These are phyloP conservation scores for Penicillium freii DNA, from an alignment of 2,329 filamentous ascomycete genomes.

Conservation along the genomic window DNA sequence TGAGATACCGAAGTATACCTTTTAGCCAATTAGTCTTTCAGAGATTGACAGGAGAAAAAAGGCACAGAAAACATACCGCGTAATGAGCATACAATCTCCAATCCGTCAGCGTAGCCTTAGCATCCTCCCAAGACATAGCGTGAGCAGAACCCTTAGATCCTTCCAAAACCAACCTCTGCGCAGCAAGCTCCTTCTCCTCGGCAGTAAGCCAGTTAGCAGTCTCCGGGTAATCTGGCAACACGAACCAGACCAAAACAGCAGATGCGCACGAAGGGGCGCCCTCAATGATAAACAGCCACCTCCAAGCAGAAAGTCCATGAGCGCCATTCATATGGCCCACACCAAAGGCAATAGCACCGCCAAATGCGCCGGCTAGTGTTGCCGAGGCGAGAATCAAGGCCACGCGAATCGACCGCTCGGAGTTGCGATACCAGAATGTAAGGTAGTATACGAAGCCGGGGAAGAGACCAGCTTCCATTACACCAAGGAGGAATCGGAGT, in stretches of 20 bases:
- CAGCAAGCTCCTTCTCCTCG: slow-evolving; percentile 46
- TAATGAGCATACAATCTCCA: slow-evolving; percentile 55
- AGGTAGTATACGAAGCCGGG: slow-evolving; percentile 51
- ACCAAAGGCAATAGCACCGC: slow-evolving; percentile 56
- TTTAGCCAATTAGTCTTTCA: slow-evolving; percentile 15
- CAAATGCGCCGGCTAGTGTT: slow-evolving; percentile 56
- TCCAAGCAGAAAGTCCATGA: slow-evolving; percentile 39
- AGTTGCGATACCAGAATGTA: slow-evolving; percentile 56
- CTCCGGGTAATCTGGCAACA: slow-evolving; percentile 52
- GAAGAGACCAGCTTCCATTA: slow-evolving; percentile 53
- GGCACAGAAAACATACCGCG: slow-evolving; percentile 36
- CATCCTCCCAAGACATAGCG: slow-evolving; percentile 50
- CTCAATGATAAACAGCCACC: slow-evolving; percentile 51
- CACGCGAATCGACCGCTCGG: slow-evolving; percentile 59
- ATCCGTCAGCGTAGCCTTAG: slow-evolving; percentile 49
- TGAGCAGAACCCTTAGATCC: slow-evolving; percentile 37
- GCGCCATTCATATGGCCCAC: slow-evolving; percentile 39
- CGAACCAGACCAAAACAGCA: slow-evolving; percentile 45
- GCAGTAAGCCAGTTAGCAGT: slow-evolving; percentile 46
- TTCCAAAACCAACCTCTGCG: slow-evolving; percentile 43
- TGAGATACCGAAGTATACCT: slow-evolving; percentile 52
- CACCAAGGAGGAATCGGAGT: slow-evolving; percentile 50
- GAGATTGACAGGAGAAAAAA: not conserved
- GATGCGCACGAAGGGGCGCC: slow-evolving; percentile 41
- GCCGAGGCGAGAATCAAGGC: slow-evolving; percentile 55